Evolutionary conservation across 2,329 filamentous ascomycete genomes (phyloP), one percentile per base, ranked within the genome.

Genomic region (Apiospora pterosperma): DNA sequence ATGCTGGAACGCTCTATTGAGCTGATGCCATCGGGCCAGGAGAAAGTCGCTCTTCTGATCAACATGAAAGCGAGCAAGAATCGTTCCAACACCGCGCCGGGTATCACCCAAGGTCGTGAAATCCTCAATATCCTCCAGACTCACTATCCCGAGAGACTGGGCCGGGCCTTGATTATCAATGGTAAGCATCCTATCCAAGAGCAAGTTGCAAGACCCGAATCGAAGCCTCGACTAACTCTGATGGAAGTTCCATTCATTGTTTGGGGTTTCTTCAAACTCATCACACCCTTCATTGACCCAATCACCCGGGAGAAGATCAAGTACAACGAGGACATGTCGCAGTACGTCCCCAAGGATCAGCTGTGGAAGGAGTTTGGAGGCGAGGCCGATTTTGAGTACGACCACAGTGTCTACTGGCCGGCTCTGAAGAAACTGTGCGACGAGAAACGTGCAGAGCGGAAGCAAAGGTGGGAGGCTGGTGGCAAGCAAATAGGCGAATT

Each of bases 261-360:
- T 67, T 90, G 88, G 77, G 92, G 92, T 61, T 99, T 99, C 85
- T 97, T 98, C 85, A 97, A 97, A 79, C 82, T 97, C 72, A 94
- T 99, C 79, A 93, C 89, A 5, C 93, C 95, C 42, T 97, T 99
- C 79, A 97, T 99, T 79, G 96, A 99, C 78, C 96, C 96, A 8
- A 82, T 94, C 72, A 99, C 96, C 11, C 89, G 92, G 65, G 89
- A 96, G 74, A 99, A 99, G 84, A 89, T 99, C 81, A 96, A 96
- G 81, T 97, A 97, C 85, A 97, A 98, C 82, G 93, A 97, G 77
- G 91, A 96, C 75, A 89, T 97, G 82, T 85, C 85, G 70, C 83
- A 91, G 70, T 93, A 93, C 76, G 90, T 99, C 23, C 93, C 93
- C 5, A 79, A 88, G 8, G 84, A 90, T 72, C 95, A 98, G 76